phyloP scores from a whole-genome alignment of 768 basidiomycete species.

The Pholiota molesta region DNA sequence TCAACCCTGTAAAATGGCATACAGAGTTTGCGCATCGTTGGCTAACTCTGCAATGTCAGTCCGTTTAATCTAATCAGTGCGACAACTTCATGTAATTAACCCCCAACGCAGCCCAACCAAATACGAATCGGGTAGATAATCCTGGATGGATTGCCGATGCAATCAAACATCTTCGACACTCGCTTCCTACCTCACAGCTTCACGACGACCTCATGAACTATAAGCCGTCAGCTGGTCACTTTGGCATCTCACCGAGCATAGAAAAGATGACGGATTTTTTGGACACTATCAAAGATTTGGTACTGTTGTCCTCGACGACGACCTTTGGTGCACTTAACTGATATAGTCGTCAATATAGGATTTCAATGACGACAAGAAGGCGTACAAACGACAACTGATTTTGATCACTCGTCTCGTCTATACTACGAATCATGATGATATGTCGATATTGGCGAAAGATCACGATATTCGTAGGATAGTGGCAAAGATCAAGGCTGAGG shows the following conservation, averaged over 20 bases:
- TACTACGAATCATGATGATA: background rate
- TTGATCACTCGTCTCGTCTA: background rate
- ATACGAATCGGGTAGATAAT: background rate
- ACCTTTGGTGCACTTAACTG: background rate
- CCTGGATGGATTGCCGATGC: background rate
- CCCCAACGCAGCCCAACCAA: background rate
- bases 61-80: background rate
- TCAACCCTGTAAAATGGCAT: slow-evolving; percentile 1
- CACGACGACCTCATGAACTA: background rate
- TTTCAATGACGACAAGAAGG: background rate
- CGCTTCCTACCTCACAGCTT: background rate
- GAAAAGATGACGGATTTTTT: background rate
- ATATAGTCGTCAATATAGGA: background rate
- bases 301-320: background rate
- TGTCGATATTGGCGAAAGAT: background rate
- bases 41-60: background rate
- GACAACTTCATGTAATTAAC: background rate
- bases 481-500: background rate
- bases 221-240: background rate
- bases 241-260: background rate
- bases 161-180: background rate
- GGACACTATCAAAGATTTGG: background rate
- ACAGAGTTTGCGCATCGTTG: background rate
- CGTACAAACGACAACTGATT: background rate
- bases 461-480: background rate